These are phyloP conservation scores for Helichrysum umbraculigerum DNA, from an alignment of 129 eudicot genomes.

Conservation along the genomic window DNA sequence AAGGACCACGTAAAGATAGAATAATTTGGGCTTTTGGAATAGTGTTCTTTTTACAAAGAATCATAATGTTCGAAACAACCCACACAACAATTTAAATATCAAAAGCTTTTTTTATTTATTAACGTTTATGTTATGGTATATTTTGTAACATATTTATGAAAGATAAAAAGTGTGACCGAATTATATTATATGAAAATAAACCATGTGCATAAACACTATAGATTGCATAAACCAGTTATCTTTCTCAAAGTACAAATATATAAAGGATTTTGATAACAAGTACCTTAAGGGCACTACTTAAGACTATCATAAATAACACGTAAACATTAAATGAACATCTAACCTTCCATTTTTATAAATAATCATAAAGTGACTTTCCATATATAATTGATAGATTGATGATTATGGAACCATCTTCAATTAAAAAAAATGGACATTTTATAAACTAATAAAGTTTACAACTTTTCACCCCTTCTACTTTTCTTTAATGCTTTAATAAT, in stretches of 20 bases:
- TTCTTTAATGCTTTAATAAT: neutral
- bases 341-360: too few relatives aligned
- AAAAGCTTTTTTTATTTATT: too few relatives aligned
- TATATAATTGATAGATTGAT: too few relatives aligned
- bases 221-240: neutral
- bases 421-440: neutral
- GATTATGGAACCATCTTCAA: neutral
- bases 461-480: neutral
- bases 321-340: too few relatives aligned
- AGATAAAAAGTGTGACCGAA: too few relatives aligned
- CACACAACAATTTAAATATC: neutral
- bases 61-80: neutral
- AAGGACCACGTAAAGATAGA: neutral
- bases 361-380: too few relatives aligned
- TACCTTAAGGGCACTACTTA: too few relatives aligned
- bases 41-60: neutral
- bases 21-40: neutral
- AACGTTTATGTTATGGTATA: neutral
- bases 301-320: too few relatives aligned
- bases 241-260: neutral
- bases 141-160: too few relatives aligned
- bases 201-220: too few relatives aligned
- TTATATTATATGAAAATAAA: too few relatives aligned
- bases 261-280: too few relatives aligned
- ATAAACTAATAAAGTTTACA: conserved; percentile 1